Conservation (phyloP, 768 basidiomycete species). For the Cystobasidium ongulense region DNA sequence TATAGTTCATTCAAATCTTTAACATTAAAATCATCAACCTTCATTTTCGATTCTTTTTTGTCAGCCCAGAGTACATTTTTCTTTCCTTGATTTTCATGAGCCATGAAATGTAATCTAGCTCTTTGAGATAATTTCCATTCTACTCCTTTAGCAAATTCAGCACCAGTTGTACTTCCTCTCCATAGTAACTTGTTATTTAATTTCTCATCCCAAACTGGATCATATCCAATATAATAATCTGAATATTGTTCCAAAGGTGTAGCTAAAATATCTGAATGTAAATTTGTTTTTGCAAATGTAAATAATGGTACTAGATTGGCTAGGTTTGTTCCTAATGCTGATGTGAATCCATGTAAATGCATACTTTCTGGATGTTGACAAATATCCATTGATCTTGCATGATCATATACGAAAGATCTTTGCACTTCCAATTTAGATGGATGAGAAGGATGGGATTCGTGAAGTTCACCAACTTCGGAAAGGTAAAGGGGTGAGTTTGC, state of each 20-base stretch:
- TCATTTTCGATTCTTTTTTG: constrained; percentile 39
- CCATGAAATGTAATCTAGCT: constrained; percentile 46
- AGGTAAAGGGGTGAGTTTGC: constrained; percentile 40
- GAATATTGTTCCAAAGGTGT: constrained; percentile 94
- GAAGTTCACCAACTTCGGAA: constrained; percentile 27
- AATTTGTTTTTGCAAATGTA: constrained; percentile 76
- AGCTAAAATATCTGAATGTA: constrained; percentile 83
- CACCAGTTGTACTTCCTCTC: constrained; percentile 93
- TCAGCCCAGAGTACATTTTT: constrained; percentile 44
- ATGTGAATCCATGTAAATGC: constrained; percentile 45
- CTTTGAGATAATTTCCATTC: constrained; percentile 53
- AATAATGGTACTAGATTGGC: constrained; percentile 54
- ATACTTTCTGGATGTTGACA: constrained; percentile 46
- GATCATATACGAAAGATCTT: constrained; percentile 45
- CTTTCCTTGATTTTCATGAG: constrained; percentile 44
- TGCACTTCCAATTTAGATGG: constrained; percentile 22
- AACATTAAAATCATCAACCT: constrained; percentile 31
- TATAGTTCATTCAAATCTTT: constrained; percentile 38
- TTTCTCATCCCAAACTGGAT: constrained; percentile 90
- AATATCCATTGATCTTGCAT: constrained; percentile 44
- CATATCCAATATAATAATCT: constrained; percentile 66
- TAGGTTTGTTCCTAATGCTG: constrained; percentile 37
- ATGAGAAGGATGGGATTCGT: constrained; percentile 20
- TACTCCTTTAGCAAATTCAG: constrained; percentile 47
- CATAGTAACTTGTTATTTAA: constrained; percentile 73